Evolutionary conservation across 371 early-diverging fungal genomes (phyloP).

Genomic region (Saksenaea vasiformis): DNA sequence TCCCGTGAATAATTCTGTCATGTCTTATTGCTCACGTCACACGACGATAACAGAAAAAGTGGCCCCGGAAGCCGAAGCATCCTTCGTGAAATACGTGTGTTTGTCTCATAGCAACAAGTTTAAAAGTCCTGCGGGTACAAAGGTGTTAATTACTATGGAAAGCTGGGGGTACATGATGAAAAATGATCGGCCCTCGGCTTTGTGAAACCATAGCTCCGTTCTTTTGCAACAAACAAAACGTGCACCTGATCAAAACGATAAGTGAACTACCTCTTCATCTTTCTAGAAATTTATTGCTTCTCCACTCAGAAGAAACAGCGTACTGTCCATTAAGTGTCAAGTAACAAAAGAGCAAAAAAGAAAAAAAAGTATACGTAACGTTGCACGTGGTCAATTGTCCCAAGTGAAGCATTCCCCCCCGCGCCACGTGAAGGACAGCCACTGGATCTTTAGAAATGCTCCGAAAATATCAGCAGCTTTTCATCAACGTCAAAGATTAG

Average conservation of each 20-base stretch:
- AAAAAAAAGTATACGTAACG: neutral
- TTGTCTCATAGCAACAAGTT: neutral
- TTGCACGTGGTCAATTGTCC: neutral
- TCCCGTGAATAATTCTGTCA: neutral
- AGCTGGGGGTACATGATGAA: neutral
- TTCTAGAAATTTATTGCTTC: neutral
- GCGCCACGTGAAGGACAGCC: neutral
- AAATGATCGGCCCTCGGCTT: slow-evolving; percentile 5
- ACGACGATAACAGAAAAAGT: slow-evolving; percentile 6
- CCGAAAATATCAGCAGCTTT: neutral
- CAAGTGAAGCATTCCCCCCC: neutral
- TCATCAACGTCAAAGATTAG: neutral
- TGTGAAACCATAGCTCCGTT: neutral
- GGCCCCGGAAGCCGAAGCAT: neutral
- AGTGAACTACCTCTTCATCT: neutral
- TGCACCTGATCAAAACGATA: neutral
- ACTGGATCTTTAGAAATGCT: neutral
- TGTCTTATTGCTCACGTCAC: slow-evolving; percentile 5
- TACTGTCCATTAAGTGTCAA: too few relatives aligned
- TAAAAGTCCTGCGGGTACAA: neutral
- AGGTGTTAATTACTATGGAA: neutral
- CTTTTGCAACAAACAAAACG: neutral
- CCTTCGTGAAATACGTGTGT: neutral
- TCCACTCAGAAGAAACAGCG: neutral
- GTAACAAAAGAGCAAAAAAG: neutral